phyloP scores from a whole-genome alignment of 306 rosid genomes.

The Trifolium pratense region DNA sequence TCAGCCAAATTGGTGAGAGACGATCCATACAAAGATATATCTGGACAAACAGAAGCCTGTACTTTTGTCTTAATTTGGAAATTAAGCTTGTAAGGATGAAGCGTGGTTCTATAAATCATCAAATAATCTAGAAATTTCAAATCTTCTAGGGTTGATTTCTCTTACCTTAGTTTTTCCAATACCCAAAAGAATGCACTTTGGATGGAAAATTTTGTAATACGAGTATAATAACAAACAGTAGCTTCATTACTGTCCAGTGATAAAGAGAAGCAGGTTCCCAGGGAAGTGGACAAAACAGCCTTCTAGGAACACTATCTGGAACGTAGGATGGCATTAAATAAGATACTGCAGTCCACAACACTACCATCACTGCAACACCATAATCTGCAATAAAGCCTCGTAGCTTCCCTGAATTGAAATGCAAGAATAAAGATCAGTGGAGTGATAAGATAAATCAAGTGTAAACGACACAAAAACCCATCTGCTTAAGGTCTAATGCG shows the following conservation, averaged over 20 bases:
- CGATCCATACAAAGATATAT: too few relatives aligned
- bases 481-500: conserved; percentile 5
- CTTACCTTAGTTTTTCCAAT: too few relatives aligned
- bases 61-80: too few relatives aligned
- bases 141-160: too few relatives aligned
- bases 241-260: conserved; percentile 86
- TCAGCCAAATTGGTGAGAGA: too few relatives aligned
- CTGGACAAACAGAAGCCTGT: too few relatives aligned
- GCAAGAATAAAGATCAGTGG: conserved; percentile 29
- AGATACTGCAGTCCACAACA: conserved; percentile 79
- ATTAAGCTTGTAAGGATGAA: too few relatives aligned
- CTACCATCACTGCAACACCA: conserved; percentile 85
- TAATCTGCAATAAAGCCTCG: conserved; percentile 82
- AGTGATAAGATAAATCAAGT: conserved; percentile 33
- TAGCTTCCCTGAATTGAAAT: conserved; percentile 59
- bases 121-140: too few relatives aligned
- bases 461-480: not conserved
- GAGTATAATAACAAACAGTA: conserved; percentile 36
- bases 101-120: too few relatives aligned
- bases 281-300: conserved; percentile 74
- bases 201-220: not conserved
- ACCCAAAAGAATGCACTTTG: conserved; percentile 20
- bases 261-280: conserved; percentile 75
- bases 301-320: conserved; percentile 77
- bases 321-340: conserved; percentile 58